A percentile compares a stretch with the other conserved stretches of the same genome.
phyloP scores from a whole-genome alignment of 2,329 filamentous ascomycete species.

The Arthrinium phaeospermum region DNA sequence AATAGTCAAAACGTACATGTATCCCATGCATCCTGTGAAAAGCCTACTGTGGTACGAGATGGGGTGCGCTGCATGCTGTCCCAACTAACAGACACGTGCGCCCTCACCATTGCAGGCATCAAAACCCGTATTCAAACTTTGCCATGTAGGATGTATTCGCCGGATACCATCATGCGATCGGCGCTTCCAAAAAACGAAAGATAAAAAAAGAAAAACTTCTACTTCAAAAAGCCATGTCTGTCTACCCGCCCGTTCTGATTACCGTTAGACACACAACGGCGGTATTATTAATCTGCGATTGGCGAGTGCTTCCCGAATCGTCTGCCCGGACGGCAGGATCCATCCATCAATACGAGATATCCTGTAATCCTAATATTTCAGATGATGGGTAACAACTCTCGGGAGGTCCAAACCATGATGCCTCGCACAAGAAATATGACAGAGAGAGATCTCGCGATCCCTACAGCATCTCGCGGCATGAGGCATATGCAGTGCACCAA shows the following conservation, averaged over 20 bases:
- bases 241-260: background rate
- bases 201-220: no score
- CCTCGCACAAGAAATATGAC: background rate
- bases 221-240: background rate
- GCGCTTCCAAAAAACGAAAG: no score
- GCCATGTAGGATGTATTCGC: background rate
- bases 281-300: background rate
- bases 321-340: background rate
- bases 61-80: background rate
- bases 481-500: constrained; percentile 7
- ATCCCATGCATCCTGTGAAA: background rate
- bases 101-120: background rate
- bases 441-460: background rate
- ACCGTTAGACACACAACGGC: background rate
- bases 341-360: background rate
- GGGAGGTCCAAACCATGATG: background rate
- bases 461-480: background rate
- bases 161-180: background rate
- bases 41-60: background rate
- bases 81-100: background rate
- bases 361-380: background rate
- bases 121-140: constrained; percentile 10
- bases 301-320: background rate
- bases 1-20: constrained; percentile 6
- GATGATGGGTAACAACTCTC: background rate